These are phyloP conservation scores for Nakazawaea holstii DNA, from an alignment of 805 yeast genomes.

Conservation along the genomic window DNA sequence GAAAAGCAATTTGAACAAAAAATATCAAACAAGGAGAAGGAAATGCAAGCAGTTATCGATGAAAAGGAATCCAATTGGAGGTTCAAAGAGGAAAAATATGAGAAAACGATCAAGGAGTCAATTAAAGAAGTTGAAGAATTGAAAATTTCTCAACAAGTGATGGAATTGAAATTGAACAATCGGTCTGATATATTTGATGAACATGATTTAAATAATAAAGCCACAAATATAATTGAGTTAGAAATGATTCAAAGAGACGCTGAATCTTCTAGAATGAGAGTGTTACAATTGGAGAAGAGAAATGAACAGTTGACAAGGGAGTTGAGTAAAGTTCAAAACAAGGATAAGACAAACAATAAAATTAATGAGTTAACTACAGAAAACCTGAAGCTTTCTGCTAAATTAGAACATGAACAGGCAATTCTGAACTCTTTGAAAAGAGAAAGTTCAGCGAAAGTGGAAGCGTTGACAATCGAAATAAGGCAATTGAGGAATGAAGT, in stretches of 20 bases:
- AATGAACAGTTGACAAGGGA: slow-evolving; percentile 71
- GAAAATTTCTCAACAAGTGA: slow-evolving; percentile 58
- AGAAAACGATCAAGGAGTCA: slow-evolving; percentile 45
- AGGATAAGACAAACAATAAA: slow-evolving; percentile 38
- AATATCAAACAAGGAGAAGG: slow-evolving; percentile 68
- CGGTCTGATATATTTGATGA: slow-evolving; percentile 38
- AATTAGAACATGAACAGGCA: slow-evolving; percentile 45
- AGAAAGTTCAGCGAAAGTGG: slow-evolving; percentile 26
- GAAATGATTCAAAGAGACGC: slow-evolving; percentile 72
- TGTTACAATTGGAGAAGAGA: slow-evolving; percentile 66
- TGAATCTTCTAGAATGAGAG: slow-evolving; percentile 62
- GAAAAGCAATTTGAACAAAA: slow-evolving; percentile 49
- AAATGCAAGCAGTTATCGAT: slow-evolving; percentile 58
- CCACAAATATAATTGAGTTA: slow-evolving; percentile 43
- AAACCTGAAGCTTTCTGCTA: slow-evolving; percentile 56
- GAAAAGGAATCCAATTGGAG: slow-evolving; percentile 72
- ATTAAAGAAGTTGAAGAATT: slow-evolving; percentile 58
- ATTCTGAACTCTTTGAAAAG: slow-evolving; percentile 18
- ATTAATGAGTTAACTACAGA: slow-evolving; percentile 60
- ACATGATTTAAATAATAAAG: slow-evolving; percentile 21
- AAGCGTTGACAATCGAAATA: slow-evolving; percentile 39
- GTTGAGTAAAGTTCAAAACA: slow-evolving; percentile 47
- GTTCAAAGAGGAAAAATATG: slow-evolving; percentile 46
- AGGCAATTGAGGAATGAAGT: slow-evolving; percentile 45
- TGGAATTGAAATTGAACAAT: slow-evolving; percentile 50